Conservation (phyloP, 805 yeast species). For the Sugiyamaella smithiae region DNA sequence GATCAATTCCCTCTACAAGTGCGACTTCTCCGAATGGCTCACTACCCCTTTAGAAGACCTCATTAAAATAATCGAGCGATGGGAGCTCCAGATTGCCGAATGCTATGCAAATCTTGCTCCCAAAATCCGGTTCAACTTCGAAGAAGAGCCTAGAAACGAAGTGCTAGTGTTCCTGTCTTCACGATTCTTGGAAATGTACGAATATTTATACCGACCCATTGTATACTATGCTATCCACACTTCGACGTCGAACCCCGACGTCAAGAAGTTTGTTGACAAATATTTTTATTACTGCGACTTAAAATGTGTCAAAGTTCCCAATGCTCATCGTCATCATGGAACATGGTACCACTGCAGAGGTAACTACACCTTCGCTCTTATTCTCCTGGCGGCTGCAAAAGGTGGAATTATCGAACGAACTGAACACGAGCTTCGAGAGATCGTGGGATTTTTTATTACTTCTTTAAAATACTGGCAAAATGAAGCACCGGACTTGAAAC, state of each 20-base stretch:
- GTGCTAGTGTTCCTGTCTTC: constrained; percentile 15
- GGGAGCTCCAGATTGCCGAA: constrained; percentile 18
- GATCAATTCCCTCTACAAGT: constrained; percentile 16
- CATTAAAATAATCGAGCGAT: constrained; percentile 13
- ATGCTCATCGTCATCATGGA: constrained; percentile 20
- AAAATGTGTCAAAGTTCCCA: constrained; percentile 14
- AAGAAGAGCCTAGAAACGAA: constrained; percentile 16
- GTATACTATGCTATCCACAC: constrained; percentile 19
- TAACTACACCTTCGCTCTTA: constrained; percentile 13
- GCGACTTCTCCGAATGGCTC: constrained; percentile 15
- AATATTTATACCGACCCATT: constrained; percentile 19
- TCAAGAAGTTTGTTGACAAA: constrained; percentile 16
- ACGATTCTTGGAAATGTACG: constrained; percentile 18
- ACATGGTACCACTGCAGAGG: constrained; percentile 21
- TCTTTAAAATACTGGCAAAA: constrained; percentile 13
- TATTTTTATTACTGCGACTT: constrained; percentile 15
- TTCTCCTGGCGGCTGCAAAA: constrained; percentile 17
- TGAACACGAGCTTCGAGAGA: constrained; percentile 9
- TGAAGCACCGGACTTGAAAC: constrained; percentile 12
- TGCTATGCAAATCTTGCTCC: constrained; percentile 21
- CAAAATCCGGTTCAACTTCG: constrained; percentile 15
- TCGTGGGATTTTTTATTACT: constrained; percentile 13
- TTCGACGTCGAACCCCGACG: constrained; percentile 12
- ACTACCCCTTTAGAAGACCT: constrained; percentile 15
- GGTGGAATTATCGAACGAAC: constrained; percentile 15